Conservation (phyloP, 2,329 filamentous ascomycete genomes). For the Aspergillus bombycis region DNA sequence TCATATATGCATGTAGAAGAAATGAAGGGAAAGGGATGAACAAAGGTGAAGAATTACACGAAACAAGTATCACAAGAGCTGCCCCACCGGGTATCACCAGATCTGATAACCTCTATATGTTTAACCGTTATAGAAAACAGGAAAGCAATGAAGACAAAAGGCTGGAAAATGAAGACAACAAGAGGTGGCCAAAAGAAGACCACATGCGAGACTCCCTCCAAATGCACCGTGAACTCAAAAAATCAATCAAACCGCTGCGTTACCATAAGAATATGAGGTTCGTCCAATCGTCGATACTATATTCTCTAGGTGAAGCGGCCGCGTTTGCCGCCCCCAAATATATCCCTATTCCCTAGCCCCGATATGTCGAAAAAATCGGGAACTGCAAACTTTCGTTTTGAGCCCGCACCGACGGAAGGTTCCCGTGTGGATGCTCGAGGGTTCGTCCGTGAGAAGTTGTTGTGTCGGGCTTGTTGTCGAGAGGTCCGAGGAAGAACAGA, state of each 20-base stretch:
- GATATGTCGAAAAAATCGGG: slow-evolving; percentile 56
- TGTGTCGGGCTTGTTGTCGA: slow-evolving; percentile 44
- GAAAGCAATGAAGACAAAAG: slow-evolving; percentile 10
- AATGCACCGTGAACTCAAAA: slow-evolving; percentile 35
- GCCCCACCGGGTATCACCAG: slow-evolving; percentile 41
- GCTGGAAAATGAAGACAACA: slow-evolving; percentile 13
- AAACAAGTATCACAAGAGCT: slow-evolving; percentile 28
- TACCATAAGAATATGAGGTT: slow-evolving; percentile 37
- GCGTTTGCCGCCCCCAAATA: slow-evolving; percentile 51
- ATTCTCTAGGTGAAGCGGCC: slow-evolving; percentile 47
- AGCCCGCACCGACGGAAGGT: slow-evolving; percentile 44
- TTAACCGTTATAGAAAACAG: slow-evolving; percentile 25
- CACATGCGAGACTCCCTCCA: slow-evolving; percentile 37
- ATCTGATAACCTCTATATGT: slow-evolving; percentile 40
- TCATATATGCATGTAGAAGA: slow-evolving; percentile 5
- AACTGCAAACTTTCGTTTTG: slow-evolving; percentile 52
- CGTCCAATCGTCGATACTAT: slow-evolving; percentile 37
- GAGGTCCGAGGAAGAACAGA: slow-evolving; percentile 47
- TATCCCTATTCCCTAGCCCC: slow-evolving; percentile 48
- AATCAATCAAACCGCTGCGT: slow-evolving; percentile 32
- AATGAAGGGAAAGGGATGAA: slow-evolving; percentile 7
- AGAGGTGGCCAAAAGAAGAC: slow-evolving; percentile 17
- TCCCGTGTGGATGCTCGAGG: slow-evolving; percentile 43
- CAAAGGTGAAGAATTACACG: slow-evolving; percentile 15
- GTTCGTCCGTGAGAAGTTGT: slow-evolving; percentile 40